Percentiles rank a stretch among this genome's conserved stretches.
These are phyloP conservation scores for Globisporangium iwayamae DNA, from an alignment of 352 stramenopile species.

Conservation along the genomic window DNA sequence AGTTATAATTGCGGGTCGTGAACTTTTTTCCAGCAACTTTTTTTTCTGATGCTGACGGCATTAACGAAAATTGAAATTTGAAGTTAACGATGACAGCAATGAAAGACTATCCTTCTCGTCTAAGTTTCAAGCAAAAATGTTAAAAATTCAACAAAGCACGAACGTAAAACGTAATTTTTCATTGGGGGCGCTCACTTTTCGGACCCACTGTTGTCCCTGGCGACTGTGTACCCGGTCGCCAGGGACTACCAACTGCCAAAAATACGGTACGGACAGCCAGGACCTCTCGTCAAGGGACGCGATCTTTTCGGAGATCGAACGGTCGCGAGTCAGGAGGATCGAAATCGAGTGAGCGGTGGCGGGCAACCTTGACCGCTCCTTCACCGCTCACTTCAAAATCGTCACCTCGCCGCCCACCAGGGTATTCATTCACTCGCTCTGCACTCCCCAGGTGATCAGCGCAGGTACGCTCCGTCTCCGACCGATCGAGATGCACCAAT, in stretches of 20 bases:
- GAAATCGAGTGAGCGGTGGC: constrained; percentile 2
- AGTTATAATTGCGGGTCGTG: not conserved
- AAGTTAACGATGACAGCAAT: not conserved
- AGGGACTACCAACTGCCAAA: too few species aligned
- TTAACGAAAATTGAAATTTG: not conserved
- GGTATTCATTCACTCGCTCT: not conserved
- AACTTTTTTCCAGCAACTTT: not conserved
- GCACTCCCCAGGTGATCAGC: not conserved
- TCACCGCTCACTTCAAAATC: constrained; percentile 10
- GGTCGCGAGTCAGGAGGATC: not conserved
- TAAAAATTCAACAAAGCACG: too few species aligned
- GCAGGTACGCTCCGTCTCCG: not conserved
- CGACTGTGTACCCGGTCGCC: too few species aligned
- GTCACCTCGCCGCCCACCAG: not conserved
- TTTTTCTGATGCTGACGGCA: not conserved
- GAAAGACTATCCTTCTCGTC: not conserved
- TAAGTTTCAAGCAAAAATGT: too few species aligned
- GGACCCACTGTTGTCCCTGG: too few species aligned
- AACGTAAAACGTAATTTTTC: too few species aligned
- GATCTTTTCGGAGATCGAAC: too few species aligned
- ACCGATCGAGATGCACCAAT: constrained; percentile 11
- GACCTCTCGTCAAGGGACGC: too few species aligned
- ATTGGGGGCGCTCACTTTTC: too few species aligned
- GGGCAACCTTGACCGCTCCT: not conserved
- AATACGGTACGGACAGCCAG: too few species aligned